These are phyloP conservation scores for Prunus campanulata DNA, from an alignment of 306 rosid species.

Conservation along the genomic window DNA sequence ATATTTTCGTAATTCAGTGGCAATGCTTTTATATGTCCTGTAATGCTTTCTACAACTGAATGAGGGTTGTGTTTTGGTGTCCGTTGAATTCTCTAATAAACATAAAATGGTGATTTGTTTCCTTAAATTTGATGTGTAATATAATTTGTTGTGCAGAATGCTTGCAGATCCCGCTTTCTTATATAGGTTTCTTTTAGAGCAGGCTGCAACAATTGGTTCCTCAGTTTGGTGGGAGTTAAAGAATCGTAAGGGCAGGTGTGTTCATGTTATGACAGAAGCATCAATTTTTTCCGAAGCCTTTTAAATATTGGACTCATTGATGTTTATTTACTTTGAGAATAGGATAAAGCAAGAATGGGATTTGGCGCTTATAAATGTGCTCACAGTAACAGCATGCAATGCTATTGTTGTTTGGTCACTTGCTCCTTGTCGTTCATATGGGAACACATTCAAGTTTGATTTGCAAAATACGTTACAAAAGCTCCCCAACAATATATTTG, in stretches of 20 bases:
- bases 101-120: neutral
- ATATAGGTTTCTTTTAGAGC: constrained; percentile 78
- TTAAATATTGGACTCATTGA: constrained; percentile 21
- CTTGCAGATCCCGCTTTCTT: constrained; percentile 95
- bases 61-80: constrained; percentile 6
- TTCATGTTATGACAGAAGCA: constrained; percentile 5
- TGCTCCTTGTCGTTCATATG: constrained; percentile 98
- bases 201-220: constrained; percentile 76
- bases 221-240: constrained; percentile 93
- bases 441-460: constrained; percentile 87
- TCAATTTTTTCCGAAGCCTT: constrained; percentile 12
- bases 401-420: constrained; percentile 97
- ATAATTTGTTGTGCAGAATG: constrained; percentile 61
- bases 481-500: constrained; percentile 97
- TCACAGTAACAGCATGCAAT: constrained; percentile 93
- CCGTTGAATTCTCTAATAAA: constrained; percentile 13
- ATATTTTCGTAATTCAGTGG: neutral
- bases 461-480: constrained; percentile 96
- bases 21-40: neutral
- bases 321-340: constrained; percentile 23
- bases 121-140: constrained; percentile 9
- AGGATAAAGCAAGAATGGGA: constrained; percentile 99
- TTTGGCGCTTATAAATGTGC: constrained; percentile 88
- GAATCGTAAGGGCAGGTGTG: constrained; percentile 83
- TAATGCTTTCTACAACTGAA: neutral